Base-by-base conservation (phyloP, 345 rosid genomes). In the Hypericum androsaemum region DNA sequence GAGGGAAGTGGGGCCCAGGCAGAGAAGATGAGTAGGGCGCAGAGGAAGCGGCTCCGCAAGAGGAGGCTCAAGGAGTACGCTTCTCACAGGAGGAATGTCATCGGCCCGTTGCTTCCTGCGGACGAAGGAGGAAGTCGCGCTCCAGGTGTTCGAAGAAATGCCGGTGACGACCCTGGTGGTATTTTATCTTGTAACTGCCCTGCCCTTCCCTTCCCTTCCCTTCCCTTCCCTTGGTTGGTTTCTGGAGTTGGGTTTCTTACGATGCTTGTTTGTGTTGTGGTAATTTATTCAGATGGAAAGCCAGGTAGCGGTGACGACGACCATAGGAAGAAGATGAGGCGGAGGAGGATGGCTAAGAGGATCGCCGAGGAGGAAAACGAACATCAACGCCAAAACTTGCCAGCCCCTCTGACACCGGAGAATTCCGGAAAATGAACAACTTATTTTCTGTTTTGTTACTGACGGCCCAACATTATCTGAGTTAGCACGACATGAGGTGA, bases 1-100 rank as follows among this genome's bases (percentile, higher is more conserved):
- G 68, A 10, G 6, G 50, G 49, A 9, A 6, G 43, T 43, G 58
- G 53, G 54, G n/a, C 10, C 10, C 72, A 47, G 55, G n/a, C 10
- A 8, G 72, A 47, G 55, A 81, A 78, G 74, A 68, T 69, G 54
- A 76, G 72, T 16, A 65, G 95, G 63, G 78, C 95, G 38, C 86
- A 83, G 69, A 82, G 97, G 64, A 83, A 89, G 69, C 71, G 94
- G 62, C 43, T 77, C 38, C 74, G 90, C 32, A 81, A 71, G 78
- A 86, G 66, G 71, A 81, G 62, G 76, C 75, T 89, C 39, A 83
- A 74, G 57, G 86, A 78, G 47, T 88, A 83, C 42, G 58, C 67
- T 35, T 47, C 28, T 43, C 80, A 81, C 14, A 75, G 81, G n/a
- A 60, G 75, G 53, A 64, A 73, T 49, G 22, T 80, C 0, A 73